These are phyloP conservation scores for Candida awuae DNA, from an alignment of 805 yeast genomes.

Conservation along the genomic window DNA sequence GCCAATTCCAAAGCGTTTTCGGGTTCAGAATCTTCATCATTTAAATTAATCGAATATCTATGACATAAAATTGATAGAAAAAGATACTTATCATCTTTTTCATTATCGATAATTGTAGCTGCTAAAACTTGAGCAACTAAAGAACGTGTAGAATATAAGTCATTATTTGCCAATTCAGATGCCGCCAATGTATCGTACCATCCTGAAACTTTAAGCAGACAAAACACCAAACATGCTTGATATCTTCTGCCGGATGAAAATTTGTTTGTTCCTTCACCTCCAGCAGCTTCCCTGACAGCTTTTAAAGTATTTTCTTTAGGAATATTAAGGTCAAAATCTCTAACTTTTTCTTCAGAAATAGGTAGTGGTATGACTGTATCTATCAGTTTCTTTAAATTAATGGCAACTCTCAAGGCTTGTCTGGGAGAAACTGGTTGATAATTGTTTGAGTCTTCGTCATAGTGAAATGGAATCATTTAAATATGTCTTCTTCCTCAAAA, in stretches of 20 bases:
- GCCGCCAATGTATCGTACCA: constrained; percentile 65
- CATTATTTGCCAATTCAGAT: constrained; percentile 59
- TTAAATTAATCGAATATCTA: constrained; percentile 57
- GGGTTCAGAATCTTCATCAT: constrained; percentile 55
- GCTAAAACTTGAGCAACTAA: constrained; percentile 71
- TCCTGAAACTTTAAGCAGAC: constrained; percentile 62
- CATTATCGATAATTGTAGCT: constrained; percentile 56
- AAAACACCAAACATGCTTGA: constrained; percentile 60
- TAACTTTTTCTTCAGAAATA: constrained; percentile 39
- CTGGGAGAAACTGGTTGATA: constrained; percentile 48
- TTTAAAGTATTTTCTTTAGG: constrained; percentile 50
- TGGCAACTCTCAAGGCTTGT: constrained; percentile 60
- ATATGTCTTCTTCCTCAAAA: no score
- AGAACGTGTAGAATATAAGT: constrained; percentile 51
- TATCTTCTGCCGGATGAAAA: constrained; percentile 51
- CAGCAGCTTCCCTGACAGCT: constrained; percentile 66
- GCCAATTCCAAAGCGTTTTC: constrained; percentile 77
- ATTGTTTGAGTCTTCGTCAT: constrained; percentile 28
- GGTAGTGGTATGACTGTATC: constrained; percentile 66
- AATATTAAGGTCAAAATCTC: constrained; percentile 50
- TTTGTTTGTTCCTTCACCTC: constrained; percentile 60
- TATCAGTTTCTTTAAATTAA: constrained; percentile 64
- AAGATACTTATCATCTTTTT: constrained; percentile 49
- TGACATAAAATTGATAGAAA: constrained; percentile 73
- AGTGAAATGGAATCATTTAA: constrained; percentile 22